Evolutionary conservation across 2,329 filamentous ascomycete genomes (phyloP).

Genomic region (Venturia asperata): DNA sequence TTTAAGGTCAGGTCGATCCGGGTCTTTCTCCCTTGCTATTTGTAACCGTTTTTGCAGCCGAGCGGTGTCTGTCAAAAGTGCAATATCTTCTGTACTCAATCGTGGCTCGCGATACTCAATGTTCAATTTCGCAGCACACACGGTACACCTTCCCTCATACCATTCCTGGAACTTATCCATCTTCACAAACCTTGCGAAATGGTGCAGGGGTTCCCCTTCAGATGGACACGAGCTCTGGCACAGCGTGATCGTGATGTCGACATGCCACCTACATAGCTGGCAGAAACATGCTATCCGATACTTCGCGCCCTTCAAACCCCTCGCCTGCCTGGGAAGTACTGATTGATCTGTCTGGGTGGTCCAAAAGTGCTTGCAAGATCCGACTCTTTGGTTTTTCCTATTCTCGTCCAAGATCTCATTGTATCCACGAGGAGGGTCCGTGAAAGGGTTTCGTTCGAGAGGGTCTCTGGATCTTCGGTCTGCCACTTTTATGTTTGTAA

Average conservation of each 20-base stretch:
- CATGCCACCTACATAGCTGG: slow-evolving; percentile 53
- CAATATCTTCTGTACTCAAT: slow-evolving; percentile 42
- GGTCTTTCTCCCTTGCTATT: slow-evolving; percentile 44
- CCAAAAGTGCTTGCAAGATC: slow-evolving; percentile 17
- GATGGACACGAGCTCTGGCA: slow-evolving; percentile 38
- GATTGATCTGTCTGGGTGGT: slow-evolving; percentile 17
- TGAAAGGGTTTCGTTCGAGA: slow-evolving; percentile 18
- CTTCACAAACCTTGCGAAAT: slow-evolving; percentile 36
- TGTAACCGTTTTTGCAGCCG: slow-evolving; percentile 48
- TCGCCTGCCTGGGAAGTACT: slow-evolving; percentile 11
- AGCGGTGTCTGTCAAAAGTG: slow-evolving; percentile 48
- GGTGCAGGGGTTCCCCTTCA: slow-evolving; percentile 51
- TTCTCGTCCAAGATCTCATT: slow-evolving; percentile 16
- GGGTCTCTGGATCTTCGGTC: slow-evolving; percentile 25
- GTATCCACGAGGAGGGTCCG: slow-evolving; percentile 18
- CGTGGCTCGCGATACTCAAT: slow-evolving; percentile 26
- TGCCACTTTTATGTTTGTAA: slow-evolving; percentile 30
- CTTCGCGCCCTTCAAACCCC: slow-evolving; percentile 5
- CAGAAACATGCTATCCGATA: slow-evolving; percentile 57
- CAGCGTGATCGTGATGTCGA: slow-evolving; percentile 45
- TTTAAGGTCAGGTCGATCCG: slow-evolving; percentile 47
- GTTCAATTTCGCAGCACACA: slow-evolving; percentile 5
- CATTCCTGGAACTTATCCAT: slow-evolving; percentile 3
- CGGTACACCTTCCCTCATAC: slow-evolving; percentile 11
- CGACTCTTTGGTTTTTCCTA: neutral